A percentile compares a stretch with the other conserved stretches of the same genome.
phyloP scores from a whole-genome alignment of 331 rosid genomes.

The Acacia pycnantha region DNA sequence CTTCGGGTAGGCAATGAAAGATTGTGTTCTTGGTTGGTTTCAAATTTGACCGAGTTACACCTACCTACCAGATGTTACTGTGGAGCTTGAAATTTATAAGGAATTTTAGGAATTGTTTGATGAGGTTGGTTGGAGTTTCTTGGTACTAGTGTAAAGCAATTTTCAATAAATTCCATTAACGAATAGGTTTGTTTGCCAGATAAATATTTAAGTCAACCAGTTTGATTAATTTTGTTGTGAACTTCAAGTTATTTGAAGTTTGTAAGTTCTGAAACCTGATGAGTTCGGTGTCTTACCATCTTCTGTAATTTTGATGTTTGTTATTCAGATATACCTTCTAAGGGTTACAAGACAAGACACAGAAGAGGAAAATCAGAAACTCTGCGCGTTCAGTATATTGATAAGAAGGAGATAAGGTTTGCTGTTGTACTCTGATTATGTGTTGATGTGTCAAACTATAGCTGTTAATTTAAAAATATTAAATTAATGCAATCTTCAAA shows the following conservation, averaged over 20 bases:
- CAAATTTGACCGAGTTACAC: neutral
- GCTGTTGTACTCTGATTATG: slow-evolving; percentile 25
- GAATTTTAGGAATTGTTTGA: neutral
- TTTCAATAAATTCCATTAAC: neutral
- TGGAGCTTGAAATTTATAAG: slow-evolving; percentile 7
- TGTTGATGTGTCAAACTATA: slow-evolving; percentile 19
- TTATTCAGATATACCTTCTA: slow-evolving; percentile 53
- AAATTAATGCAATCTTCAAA: slow-evolving; percentile 27
- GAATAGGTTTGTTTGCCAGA: neutral
- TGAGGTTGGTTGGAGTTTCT: neutral
- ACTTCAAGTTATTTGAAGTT: neutral
- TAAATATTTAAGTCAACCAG: neutral
- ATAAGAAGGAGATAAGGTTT: slow-evolving; percentile 86
- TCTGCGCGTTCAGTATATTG: slow-evolving; percentile 91
- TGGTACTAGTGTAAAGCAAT: slow-evolving; percentile 3
- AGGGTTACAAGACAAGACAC: slow-evolving; percentile 51
- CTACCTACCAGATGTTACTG: neutral
- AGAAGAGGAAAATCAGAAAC: slow-evolving; percentile 96
- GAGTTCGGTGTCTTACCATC: slow-evolving; percentile 1
- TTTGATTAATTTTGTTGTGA: slow-evolving; percentile 9
- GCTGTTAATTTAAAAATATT: slow-evolving; percentile 20
- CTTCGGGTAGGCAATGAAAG: slow-evolving; percentile 1
- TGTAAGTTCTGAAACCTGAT: slow-evolving; percentile 8
- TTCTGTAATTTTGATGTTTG: slow-evolving; percentile 30
- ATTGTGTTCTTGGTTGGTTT: slow-evolving; percentile 5